These are phyloP conservation scores for Leishmania guyanensis DNA, from an alignment of 208 protist genomes.

Conservation along the genomic window DNA sequence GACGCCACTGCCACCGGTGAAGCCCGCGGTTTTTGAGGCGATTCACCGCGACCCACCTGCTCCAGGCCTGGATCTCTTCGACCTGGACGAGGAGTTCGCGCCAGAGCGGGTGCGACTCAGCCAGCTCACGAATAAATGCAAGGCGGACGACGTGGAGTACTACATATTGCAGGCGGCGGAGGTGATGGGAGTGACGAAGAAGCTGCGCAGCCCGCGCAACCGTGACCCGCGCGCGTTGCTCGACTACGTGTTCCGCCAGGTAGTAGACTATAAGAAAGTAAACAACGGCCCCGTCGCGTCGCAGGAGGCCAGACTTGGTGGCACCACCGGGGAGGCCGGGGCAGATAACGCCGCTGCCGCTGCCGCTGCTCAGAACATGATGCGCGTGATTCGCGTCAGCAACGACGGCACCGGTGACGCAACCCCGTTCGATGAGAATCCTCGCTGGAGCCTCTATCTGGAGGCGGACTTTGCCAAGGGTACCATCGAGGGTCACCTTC, in stretches of 20 bases:
- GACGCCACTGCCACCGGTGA: slow-evolving; percentile 93
- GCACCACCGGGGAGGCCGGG: not conserved
- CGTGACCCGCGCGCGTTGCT: slow-evolving; percentile 90
- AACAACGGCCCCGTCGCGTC: slow-evolving; percentile 36
- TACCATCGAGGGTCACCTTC: slow-evolving; percentile 72
- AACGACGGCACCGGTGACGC: slow-evolving; percentile 49
- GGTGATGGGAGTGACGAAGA: slow-evolving; percentile 94
- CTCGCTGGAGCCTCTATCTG: slow-evolving; percentile 68
- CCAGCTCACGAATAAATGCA: slow-evolving; percentile 97
- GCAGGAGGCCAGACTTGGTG: slow-evolving; percentile 7
- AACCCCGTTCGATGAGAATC: slow-evolving; percentile 88
- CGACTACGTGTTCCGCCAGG: slow-evolving; percentile 92
- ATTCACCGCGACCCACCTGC: slow-evolving; percentile 91
- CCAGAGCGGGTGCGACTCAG: slow-evolving; percentile 94
- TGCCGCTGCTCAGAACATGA: slow-evolving; percentile 71
- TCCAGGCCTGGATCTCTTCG: slow-evolving; percentile 96
- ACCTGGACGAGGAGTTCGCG: slow-evolving; percentile 97
- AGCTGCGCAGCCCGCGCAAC: slow-evolving; percentile 88
- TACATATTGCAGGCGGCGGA: slow-evolving; percentile 94
- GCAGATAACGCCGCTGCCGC: slow-evolving; percentile 27
- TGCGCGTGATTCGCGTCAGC: slow-evolving; percentile 79
- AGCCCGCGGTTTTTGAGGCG: slow-evolving; percentile 93
- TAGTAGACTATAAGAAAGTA: slow-evolving; percentile 93
- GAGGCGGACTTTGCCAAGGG: slow-evolving; percentile 74
- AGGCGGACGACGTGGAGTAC: slow-evolving; percentile 92